A percentile compares a stretch with the other conserved stretches of the same genome.
These are phyloP conservation scores for Begonia masoniana DNA, from an alignment of 306 rosid species.

Conservation along the genomic window DNA sequence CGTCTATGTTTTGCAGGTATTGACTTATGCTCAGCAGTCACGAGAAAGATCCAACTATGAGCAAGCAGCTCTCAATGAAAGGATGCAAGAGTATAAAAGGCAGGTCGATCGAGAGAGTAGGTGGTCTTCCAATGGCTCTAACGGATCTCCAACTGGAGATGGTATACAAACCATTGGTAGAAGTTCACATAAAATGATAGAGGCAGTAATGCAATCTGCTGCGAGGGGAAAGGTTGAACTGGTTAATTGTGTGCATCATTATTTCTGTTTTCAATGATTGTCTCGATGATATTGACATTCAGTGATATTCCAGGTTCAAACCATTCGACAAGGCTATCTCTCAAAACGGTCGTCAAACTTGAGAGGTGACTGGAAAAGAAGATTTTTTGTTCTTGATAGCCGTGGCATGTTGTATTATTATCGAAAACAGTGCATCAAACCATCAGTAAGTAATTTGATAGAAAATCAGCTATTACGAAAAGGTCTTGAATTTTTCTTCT, in stretches of 20 bases:
- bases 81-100: slow-evolving; percentile 94
- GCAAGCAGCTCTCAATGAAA: slow-evolving; percentile 96
- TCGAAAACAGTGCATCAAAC: slow-evolving; percentile 82
- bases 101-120: slow-evolving; percentile 97
- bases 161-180: slow-evolving; percentile 99
- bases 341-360: slow-evolving; percentile 95
- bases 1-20: slow-evolving; percentile 48
- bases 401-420: slow-evolving; percentile 97
- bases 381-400: slow-evolving; percentile 99
- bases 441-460: slow-evolving; percentile 60
- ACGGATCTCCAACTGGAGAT: slow-evolving; percentile 97
- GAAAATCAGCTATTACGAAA: slow-evolving; percentile 14
- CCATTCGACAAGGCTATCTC: slow-evolving; percentile 99
- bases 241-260: slow-evolving; percentile 1
- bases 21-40: slow-evolving; percentile 97
- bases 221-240: slow-evolving; percentile 90
- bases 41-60: slow-evolving; percentile 97
- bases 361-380: slow-evolving; percentile 99
- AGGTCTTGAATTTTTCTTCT: slow-evolving; percentile 6
- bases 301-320: slow-evolving; percentile 59
- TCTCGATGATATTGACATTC: slow-evolving; percentile 5
- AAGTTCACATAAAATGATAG: slow-evolving; percentile 99
- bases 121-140: slow-evolving; percentile 86
- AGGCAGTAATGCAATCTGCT: slow-evolving; percentile 99
- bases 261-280: slow-evolving; percentile 1